Base-by-base conservation (phyloP, 352 stramenopile species). In the Phytophthora pinifolia region DNA sequence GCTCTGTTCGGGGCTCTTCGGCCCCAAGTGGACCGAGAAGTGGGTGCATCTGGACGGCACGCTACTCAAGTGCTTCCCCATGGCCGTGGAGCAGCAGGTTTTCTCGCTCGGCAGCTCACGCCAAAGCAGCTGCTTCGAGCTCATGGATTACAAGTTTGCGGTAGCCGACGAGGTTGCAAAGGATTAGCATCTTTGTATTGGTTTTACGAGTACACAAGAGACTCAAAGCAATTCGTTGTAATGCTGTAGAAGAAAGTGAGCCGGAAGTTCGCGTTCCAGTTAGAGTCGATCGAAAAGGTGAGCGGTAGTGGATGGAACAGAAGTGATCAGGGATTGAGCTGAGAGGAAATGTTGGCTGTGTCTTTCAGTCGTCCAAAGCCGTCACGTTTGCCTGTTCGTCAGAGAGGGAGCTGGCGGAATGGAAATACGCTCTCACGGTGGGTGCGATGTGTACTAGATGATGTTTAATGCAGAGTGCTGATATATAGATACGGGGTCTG, bases 21-120 rank as follows among this genome's bases (percentile, higher is more conserved):
- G 83, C 0, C 54, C 76, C 6, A 87, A 87, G 65, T 92, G 83
- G 83, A 89, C 65, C 25, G 83, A 88, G 50, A 92, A 90, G 44
- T 90, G 83, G 83, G 80, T 87, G 6, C 80, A 89, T 33, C 57
- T 89, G 30, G 82, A 92, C 51, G 76, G 74, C 29, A 67, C 66
- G n/a, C 25, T 76, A 58, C 74, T 92, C 60, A 88, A 84, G 33
- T 90, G 80, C 59, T 89, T 88, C 46, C 72, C 79, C 17, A 89
- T 92, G 71, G 71, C 72, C 36, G 70, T 77, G 12, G 69, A 86
- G 54, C 67, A 78, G 48, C 58, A 67, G 10, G 52, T 78, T 29
- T 89, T 90, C 56, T 78, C 80, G 22, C 69, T 86, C 37, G 63
- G 76, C 3, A 83, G 74, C 29, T 70, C 71, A 0, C 73, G 73